Evolutionary conservation across 164 flowering plant species (phyloP), one percentile per base, ranked within the genome.

Genomic region (Berberis vulgaris): DNA sequence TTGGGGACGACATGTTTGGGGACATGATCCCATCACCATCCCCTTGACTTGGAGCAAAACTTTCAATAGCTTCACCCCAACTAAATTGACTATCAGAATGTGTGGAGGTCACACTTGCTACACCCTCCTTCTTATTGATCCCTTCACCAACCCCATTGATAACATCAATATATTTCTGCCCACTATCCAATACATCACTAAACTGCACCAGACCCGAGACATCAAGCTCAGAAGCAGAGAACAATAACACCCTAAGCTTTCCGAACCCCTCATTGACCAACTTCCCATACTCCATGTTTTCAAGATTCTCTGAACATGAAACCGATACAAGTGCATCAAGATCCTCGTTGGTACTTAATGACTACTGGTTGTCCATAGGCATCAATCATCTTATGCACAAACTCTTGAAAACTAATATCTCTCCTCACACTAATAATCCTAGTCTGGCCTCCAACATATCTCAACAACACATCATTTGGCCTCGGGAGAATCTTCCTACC

Each of bases 361-460:
- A 79, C 72, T 40, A 82, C 83, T 43, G 79, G 74, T 56, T 83
- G 86, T 44, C 84, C 91, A 66, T 68, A 87, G 0, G 69, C 67
- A 40, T 87, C 85, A 4, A 43, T 65, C 91, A 91, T 84, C 81
- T 83, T 91, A 65, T 73, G 84, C 59, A 77, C 62, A 11, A 91
- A 59, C 45, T 82, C 87, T 8, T 69, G 73, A 62, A 81, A 89
- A 42, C 77, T 72, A 56, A 83, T 66, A 71, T 83, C 84, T 61
- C 78, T 81, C 72, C 74, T 76, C 41, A 87, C 77, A 45, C 86
- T 75, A 60, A 91, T 78, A 4, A 91, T 87, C 77, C 95, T 74
- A 45, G 95, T 89, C 49, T 89, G 89, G 43, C 98, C 98, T 53
- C 98, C 98, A 9, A 89, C 96, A 64, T 89, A 91, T 67, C 98